Percentiles rank a stretch among this genome's conserved stretches.
phyloP scores from a whole-genome alignment of 2,329 filamentous ascomycete genomes.

The Fusarium heterosporum region DNA sequence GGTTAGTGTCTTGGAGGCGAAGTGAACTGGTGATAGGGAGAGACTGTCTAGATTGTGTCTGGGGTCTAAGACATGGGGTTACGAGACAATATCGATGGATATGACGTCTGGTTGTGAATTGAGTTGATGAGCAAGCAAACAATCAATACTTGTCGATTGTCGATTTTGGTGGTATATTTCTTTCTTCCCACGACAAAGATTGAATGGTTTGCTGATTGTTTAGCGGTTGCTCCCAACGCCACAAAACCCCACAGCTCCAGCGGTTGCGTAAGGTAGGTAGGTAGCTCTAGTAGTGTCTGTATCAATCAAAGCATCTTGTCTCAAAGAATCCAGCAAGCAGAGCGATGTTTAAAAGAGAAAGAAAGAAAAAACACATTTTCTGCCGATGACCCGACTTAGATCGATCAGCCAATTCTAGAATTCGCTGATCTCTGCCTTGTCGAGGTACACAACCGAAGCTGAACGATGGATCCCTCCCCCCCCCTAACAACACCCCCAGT shows the following conservation, averaged over 20 bases:
- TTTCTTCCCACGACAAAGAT: not conserved
- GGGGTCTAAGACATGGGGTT: not conserved
- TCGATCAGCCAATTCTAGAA: not conserved
- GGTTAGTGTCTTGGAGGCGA: not conserved
- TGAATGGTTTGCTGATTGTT: conserved; percentile 1
- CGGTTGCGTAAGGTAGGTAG: not conserved
- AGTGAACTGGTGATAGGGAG: not conserved
- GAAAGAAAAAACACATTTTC: not conserved
- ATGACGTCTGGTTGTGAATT: too few species aligned
- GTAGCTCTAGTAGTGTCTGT: not conserved
- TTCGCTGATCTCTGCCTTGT: not conserved
- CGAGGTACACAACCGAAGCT: conserved; percentile 6
- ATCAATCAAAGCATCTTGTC: not conserved
- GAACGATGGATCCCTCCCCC: conserved; percentile 2
- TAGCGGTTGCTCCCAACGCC: conserved; percentile 2
- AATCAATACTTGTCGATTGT: not conserved
- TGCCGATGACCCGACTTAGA: conserved; percentile 15
- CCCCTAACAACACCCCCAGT: not conserved
- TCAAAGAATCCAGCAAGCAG: conserved; percentile 1
- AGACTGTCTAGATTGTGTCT: not conserved
- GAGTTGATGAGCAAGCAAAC: not conserved
- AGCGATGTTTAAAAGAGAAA: not conserved
- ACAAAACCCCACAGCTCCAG: conserved; percentile 7
- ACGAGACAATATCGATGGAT: not conserved
- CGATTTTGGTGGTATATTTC: not conserved